A percentile compares a stretch with the other conserved stretches of the same genome.
Evolutionary conservation across 495 filamentous ascomycete genomes (phyloP).

Genomic region (Podospora sp.): DNA sequence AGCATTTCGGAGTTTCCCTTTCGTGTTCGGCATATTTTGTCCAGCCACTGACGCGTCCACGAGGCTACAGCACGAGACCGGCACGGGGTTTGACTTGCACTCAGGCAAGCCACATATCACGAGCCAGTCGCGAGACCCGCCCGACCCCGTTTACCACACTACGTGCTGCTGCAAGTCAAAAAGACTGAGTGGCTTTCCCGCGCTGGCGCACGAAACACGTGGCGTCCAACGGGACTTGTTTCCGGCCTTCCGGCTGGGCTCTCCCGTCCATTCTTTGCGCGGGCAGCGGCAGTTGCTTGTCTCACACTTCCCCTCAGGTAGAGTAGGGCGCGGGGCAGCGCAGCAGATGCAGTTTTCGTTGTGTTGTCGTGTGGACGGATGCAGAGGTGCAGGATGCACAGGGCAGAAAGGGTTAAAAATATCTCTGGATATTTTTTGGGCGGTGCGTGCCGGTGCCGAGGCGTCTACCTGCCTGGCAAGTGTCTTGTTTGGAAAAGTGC

Average conservation of each 20-base stretch:
- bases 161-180: not conserved
- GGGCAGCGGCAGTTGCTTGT: conserved; percentile 6
- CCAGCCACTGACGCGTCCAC: not conserved
- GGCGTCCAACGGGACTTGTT: conserved; percentile 23
- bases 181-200: not conserved
- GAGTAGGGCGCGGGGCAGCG: not conserved
- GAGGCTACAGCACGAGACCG: not conserved
- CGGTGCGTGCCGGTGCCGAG: not conserved
- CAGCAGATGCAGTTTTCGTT: not conserved
- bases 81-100: not conserved
- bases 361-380: not conserved
- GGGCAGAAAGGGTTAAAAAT: not conserved
- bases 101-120: not conserved
- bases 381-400: not conserved
- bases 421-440: not conserved
- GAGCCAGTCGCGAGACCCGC: not conserved
- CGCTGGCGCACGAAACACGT: conserved; percentile 21
- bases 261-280: not conserved
- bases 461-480: too few species aligned
- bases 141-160: not conserved
- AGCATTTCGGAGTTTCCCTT: not conserved
- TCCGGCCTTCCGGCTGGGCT: conserved; percentile 7
- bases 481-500: not conserved
- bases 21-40: not conserved
- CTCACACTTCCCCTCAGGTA: not conserved